Percentiles rank a stretch among this genome's conserved stretches.
These are phyloP conservation scores for Acer negundo DNA, from an alignment of 345 rosid genomes.

Conservation along the genomic window DNA sequence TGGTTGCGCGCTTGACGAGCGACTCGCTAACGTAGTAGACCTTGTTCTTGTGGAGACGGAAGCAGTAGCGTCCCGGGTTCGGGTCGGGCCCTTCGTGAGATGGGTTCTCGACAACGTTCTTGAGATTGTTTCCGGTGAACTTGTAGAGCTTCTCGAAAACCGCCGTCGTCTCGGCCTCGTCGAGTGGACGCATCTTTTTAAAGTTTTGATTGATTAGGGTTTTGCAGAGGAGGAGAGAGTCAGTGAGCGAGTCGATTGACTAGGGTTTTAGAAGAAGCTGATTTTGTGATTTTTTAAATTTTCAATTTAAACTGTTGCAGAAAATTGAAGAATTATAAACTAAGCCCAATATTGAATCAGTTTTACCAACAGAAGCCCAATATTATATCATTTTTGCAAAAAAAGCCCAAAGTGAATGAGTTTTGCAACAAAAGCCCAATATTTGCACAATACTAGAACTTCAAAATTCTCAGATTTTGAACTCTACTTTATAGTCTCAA, in stretches of 20 bases:
- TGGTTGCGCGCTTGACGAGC: slow-evolving; percentile 82
- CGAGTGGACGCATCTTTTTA: slow-evolving; percentile 70
- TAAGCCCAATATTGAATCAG: no score
- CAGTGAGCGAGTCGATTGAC: background rate
- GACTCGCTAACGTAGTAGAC: slow-evolving; percentile 83
- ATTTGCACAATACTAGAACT: no score
- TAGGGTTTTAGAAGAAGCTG: slow-evolving; percentile 14
- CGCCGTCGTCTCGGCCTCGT: slow-evolving; percentile 79
- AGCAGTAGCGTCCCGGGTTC: slow-evolving; percentile 77
- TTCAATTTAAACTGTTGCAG: background rate
- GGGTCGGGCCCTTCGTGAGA: slow-evolving; percentile 85
- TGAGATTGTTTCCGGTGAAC: slow-evolving; percentile 86
- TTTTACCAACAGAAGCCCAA: no score
- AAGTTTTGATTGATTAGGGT: slow-evolving; percentile 6
- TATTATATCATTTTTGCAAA: no score
- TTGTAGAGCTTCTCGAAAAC: slow-evolving; percentile 84
- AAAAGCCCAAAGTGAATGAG: no score
- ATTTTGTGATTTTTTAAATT: background rate
- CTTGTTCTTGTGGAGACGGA: slow-evolving; percentile 82
- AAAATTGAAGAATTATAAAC: no score
- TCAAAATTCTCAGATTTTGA: no score
- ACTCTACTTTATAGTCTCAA: no score
- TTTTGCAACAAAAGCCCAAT: no score
- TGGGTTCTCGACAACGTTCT: slow-evolving; percentile 85
- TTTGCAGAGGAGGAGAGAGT: background rate